Conservation (phyloP, 2,329 filamentous ascomycete genomes). For the Xylariaceae sp. region DNA sequence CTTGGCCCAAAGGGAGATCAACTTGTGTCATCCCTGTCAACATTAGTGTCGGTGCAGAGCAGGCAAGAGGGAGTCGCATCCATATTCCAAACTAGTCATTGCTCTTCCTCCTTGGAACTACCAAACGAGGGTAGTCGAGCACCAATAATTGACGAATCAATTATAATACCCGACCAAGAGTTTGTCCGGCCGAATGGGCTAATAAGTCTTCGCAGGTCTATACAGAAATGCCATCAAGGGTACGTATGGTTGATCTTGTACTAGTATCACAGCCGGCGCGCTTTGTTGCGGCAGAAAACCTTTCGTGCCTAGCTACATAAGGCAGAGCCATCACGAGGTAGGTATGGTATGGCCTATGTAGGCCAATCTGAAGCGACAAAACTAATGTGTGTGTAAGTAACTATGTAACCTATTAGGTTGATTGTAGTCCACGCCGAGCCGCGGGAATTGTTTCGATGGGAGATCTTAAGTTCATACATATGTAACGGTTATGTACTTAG, state of each 20-base stretch:
- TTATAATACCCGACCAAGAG: not conserved
- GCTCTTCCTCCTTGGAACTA: not conserved
- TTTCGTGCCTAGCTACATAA: not conserved
- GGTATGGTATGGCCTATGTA: no score
- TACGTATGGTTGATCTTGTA: no score
- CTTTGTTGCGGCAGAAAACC: constrained; percentile 18
- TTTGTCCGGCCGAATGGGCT: not conserved
- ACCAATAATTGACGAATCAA: not conserved
- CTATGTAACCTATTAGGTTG: no score
- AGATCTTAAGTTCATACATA: no score
- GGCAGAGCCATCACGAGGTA: no score
- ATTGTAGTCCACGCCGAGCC: no score
- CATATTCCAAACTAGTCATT: not conserved
- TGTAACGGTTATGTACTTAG: no score
- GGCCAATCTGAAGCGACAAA: constrained; percentile 7
- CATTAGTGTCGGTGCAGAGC: constrained; percentile 1
- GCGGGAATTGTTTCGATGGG: no score
- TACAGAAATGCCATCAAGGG: no score
- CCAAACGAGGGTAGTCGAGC: not conserved
- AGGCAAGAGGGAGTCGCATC: not conserved
- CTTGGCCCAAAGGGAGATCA: constrained; percentile 15
- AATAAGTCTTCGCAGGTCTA: not conserved
- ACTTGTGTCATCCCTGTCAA: constrained; percentile 26
- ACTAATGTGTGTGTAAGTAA: no score
- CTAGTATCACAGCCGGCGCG: no score